These are phyloP conservation scores for Suillus paluster DNA, from an alignment of 768 basidiomycete genomes.

Conservation along the genomic window DNA sequence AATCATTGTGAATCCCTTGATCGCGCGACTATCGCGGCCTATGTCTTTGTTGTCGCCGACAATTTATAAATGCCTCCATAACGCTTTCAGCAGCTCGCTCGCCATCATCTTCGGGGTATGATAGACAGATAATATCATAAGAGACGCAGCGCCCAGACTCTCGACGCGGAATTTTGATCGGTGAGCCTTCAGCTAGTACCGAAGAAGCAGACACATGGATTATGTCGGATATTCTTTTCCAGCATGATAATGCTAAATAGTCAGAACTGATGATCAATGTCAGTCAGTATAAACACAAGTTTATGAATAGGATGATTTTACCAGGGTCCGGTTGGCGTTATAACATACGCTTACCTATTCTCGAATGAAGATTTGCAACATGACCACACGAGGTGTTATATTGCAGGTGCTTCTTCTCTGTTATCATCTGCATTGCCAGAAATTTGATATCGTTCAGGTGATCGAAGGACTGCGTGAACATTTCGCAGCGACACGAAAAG, in stretches of 20 bases:
- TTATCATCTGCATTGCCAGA: background rate
- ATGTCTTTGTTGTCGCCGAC: constrained; percentile 19
- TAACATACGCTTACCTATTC: background rate
- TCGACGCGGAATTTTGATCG: constrained; percentile 19
- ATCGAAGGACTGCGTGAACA: background rate
- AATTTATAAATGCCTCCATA: constrained; percentile 8
- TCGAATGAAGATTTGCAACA: constrained; percentile 7
- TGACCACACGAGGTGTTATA: constrained; percentile 11
- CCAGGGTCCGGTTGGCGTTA: background rate
- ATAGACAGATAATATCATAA: constrained; percentile 13
- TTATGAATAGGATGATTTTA: background rate
- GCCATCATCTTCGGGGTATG: constrained; percentile 13
- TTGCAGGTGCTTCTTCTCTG: constrained; percentile 10
- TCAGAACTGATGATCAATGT: too few relatives aligned
- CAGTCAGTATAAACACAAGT: background rate
- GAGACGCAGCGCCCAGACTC: constrained; percentile 13
- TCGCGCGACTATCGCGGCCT: constrained; percentile 16
- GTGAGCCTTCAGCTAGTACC: constrained; percentile 14
- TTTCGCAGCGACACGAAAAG: background rate
- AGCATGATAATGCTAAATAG: too few relatives aligned
- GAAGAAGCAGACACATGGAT: constrained; percentile 12
- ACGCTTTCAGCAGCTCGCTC: background rate
- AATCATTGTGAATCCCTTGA: constrained; percentile 19
- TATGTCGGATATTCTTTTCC: too few relatives aligned
- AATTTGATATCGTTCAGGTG: background rate